These are phyloP conservation scores for Entamoeba invadens DNA, from an alignment of 208 protist species.

Conservation along the genomic window DNA sequence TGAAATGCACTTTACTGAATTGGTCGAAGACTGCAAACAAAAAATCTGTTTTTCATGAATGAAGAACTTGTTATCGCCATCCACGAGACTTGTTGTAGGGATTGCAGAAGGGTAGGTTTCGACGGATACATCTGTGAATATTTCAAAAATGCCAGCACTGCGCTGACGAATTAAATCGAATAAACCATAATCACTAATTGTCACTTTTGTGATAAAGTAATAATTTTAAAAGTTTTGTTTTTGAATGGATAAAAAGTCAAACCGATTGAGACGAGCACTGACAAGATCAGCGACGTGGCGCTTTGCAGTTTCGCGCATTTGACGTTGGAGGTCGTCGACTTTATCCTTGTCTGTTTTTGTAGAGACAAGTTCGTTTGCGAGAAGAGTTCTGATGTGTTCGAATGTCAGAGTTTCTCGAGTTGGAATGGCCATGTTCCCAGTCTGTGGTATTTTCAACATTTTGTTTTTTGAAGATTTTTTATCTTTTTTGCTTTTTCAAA, in stretches of 20 bases:
- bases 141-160: background rate
- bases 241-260: background rate
- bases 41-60: background rate
- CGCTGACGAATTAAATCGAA: background rate
- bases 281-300: background rate
- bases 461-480: too few relatives aligned
- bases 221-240: background rate
- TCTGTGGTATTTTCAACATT: background rate
- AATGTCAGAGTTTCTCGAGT: background rate
- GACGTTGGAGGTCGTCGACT: background rate
- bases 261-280: background rate
- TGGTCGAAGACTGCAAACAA: background rate
- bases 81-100: background rate
- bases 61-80: background rate
- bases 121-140: background rate
- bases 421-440: background rate
- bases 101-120: background rate
- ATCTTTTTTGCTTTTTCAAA: too few relatives aligned
- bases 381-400: background rate
- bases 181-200: background rate
- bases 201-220: background rate
- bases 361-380: background rate
- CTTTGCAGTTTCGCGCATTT: background rate
- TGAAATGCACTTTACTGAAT: background rate
- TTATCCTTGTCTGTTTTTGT: background rate